Percentiles rank a stretch among this genome's conserved stretches.
Conservation (phyloP, 1,139 yeast species). For the Pneumocystis canis region DNA sequence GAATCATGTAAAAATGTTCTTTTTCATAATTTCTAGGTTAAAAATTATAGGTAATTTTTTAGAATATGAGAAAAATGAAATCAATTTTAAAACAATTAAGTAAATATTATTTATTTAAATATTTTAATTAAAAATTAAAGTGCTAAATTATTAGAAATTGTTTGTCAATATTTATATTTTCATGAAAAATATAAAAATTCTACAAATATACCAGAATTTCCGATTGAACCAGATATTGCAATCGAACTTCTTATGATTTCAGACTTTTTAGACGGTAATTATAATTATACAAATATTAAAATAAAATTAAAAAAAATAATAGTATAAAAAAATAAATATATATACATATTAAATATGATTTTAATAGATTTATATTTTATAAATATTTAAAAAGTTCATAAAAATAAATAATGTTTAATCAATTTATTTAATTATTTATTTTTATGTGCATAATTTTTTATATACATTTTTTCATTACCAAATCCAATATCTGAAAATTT, state of each 20-base stretch:
- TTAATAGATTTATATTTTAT: neutral
- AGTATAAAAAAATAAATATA: neutral
- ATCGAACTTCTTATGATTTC: constrained; percentile 83
- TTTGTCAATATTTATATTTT: constrained; percentile 75
- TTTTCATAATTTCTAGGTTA: neutral
- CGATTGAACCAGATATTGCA: constrained; percentile 87
- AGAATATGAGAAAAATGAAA: constrained; percentile 12
- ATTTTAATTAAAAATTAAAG: constrained; percentile 25
- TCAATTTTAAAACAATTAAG: constrained; percentile 13
- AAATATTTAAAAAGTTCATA: neutral
- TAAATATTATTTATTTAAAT: neutral
- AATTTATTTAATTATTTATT: neutral
- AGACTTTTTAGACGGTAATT: constrained; percentile 58
- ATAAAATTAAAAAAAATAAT: neutral
- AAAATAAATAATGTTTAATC: neutral
- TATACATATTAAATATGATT: neutral
- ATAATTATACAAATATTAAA: neutral
- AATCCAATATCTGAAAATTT: constrained; percentile 48
- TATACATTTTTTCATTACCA: constrained; percentile 26
- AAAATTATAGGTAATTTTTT: constrained; percentile 9
- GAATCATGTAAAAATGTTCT: neutral
- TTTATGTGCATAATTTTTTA: neutral
- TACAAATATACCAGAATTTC: constrained; percentile 66
- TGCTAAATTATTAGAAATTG: constrained; percentile 58
- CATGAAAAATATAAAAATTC: constrained; percentile 38